These are phyloP conservation scores for Edaphochlamys debaryana DNA, from an alignment of 139 green algal genomes.

Conservation along the genomic window DNA sequence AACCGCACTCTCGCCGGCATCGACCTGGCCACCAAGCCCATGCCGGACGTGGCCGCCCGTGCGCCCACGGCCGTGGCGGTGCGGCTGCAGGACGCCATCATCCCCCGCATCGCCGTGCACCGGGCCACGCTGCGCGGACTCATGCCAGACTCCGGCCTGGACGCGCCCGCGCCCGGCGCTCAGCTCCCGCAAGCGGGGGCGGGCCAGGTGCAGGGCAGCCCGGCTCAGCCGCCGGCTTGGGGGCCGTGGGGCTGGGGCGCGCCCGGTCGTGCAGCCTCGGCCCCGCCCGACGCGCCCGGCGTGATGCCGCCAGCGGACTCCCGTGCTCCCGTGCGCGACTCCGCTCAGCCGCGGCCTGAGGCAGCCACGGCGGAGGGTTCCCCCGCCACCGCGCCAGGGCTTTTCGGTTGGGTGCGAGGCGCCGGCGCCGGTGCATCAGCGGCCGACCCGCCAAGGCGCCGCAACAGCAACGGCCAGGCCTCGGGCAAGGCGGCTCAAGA, in stretches of 20 bases:
- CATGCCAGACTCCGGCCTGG: not conserved
- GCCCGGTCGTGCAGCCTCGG: too few relatives aligned
- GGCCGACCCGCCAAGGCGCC: too few relatives aligned
- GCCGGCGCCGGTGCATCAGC: too few relatives aligned
- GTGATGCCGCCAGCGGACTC: too few relatives aligned
- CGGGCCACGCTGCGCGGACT: not conserved
- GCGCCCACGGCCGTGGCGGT: not conserved
- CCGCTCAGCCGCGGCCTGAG: not conserved
- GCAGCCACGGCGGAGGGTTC: not conserved
- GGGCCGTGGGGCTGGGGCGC: too few relatives aligned
- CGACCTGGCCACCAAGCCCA: not conserved
- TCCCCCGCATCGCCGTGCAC: slow-evolving; percentile 14
- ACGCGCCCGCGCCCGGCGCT: not conserved
- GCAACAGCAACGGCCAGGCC: too few relatives aligned
- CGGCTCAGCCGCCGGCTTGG: too few relatives aligned
- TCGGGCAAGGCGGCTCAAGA: not conserved
- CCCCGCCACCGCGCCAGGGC: too few relatives aligned
- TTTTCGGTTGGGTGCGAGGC: not conserved
- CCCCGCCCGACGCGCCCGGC: too few relatives aligned
- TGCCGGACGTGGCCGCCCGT: too few relatives aligned
- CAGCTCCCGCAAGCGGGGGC: not conserved
- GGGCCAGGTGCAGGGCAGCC: too few relatives aligned
- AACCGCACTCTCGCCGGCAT: not conserved
- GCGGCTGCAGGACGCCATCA: not conserved
- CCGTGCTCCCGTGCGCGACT: too few relatives aligned